phyloP scores from a whole-genome alignment of 169 alveolate genomes.

The Plasmodium coatneyi region DNA sequence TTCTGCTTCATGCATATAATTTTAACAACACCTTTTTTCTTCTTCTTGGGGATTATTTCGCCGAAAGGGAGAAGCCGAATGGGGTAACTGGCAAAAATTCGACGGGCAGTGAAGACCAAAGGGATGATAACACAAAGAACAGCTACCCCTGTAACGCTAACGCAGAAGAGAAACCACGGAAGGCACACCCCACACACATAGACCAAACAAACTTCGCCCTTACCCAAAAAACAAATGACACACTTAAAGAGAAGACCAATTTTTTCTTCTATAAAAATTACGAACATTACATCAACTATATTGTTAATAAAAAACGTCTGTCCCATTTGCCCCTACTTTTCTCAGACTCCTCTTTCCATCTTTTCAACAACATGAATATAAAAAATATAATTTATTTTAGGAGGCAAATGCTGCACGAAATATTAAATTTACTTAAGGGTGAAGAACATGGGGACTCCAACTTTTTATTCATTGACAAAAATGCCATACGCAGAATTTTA shows the following conservation, averaged over 20 bases:
- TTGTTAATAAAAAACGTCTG: conserved; percentile 21
- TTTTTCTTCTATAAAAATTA: conserved; percentile 67
- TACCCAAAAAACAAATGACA: background rate
- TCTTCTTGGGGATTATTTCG: conserved; percentile 14
- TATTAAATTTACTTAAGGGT: conserved; percentile 23
- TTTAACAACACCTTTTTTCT: conserved; percentile 49
- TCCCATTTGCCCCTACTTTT: conserved; percentile 37
- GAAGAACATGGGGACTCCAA: background rate
- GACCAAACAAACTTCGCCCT: background rate
- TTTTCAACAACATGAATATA: conserved; percentile 44
- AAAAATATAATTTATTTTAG: conserved; percentile 59
- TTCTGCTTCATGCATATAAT: conserved; percentile 30
- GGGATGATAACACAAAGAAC: background rate
- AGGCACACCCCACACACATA: background rate
- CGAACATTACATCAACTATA: conserved; percentile 54
- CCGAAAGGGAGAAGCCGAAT: background rate
- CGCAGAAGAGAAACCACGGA: background rate
- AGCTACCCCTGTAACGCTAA: background rate
- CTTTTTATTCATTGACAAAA: conserved; percentile 49
- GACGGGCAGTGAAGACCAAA: background rate
- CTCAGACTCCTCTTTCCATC: conserved; percentile 44
- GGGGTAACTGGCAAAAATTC: background rate
- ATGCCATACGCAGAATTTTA: conserved; percentile 32
- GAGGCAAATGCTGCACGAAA: conserved; percentile 65
- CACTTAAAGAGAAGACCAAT: conserved; percentile 10